Base-by-base conservation (phyloP, 495 filamentous ascomycete species). In the Aspergillus cristatus region DNA sequence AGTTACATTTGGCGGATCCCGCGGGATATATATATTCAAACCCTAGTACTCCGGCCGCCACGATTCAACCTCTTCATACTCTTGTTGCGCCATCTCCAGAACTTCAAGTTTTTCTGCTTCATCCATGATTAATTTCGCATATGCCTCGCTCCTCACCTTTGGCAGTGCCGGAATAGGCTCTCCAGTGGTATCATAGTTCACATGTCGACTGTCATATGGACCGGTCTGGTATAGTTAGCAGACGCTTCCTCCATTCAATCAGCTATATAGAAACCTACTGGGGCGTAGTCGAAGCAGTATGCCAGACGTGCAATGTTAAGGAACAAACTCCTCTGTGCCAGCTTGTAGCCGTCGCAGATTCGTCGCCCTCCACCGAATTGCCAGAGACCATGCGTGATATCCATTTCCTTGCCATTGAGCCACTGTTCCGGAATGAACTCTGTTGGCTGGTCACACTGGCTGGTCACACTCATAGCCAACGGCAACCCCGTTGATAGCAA, bases 321-420 rank as follows among this genome's bases (percentile, higher is more conserved):
- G 38, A 67, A 75, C 18, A 73, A 43, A 7, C 48, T 54, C 18
- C 52, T 49, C 32, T 65, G 52, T 2, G 65, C 70, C 12, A 73
- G 29, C 33, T 62, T 51, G 24, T 62, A 71, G 0, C 65, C 70
- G 4, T 70, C 64, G 38, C 70, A 71, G 11, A 68, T 54, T 14
- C 68, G 57, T 8, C 66, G 52, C 2, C 65, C 65, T 10, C 61
- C 50, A 14, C 67, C 57, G 51, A 70, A 63, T 15, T 47, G 35
- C 54, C 57, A 65, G 8, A 63, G 55, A 16, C 52, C 62, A 41
- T 60, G 55, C 6, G 54, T 42, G 2, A 45, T 20, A 32, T 62
- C 53, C 6, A 43, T 48, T 40, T 63, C 53, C 31, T 60, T 45
- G 2, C 55, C 55, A 42, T 65, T 59, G 20, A 72, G 46, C 60